Base-by-base conservation (phyloP, 2,329 filamentous ascomycete genomes). In the Rutstroemia sp. region DNA sequence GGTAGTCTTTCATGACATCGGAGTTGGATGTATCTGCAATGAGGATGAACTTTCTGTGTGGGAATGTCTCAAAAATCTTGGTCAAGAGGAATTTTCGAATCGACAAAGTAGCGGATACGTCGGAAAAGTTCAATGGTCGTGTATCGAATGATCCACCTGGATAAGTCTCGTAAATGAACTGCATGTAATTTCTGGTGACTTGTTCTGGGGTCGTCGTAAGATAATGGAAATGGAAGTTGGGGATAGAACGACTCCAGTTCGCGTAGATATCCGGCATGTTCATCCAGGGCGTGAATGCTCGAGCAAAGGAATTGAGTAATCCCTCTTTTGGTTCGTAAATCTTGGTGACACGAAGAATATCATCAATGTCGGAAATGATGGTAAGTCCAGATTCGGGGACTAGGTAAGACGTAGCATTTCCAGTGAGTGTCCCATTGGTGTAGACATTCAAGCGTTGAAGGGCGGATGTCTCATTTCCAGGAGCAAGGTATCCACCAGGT, bases 201-300 rank as follows among this genome's bases (percentile, higher is more conserved):
- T 92, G 88, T 71, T 91, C 88, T 0, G 88, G 88, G 0, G 87
- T 90, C 0, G 88, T 92, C 0, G 88, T 92, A 19, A 92, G 76
- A 72, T 92, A 92, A 72, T 91, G 87, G 74, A 91, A 92, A 69
- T 91, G 88, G 60, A 85, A 76, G 65, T 88, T 79, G 0, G 81
- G 79, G 14, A 89, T 75, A 21, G 77, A 80, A n/a, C 73, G 72
- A 1, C 80, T 83, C 87, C 87, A 91, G 66, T 90, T 88, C 62
- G 83, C 81, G 69, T 90, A 92, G 62, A 91, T 85, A 2, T 83
- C 77, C 0, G 87, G 87, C 88, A 92, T 92, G 71, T 91, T 86
- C 76, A 86, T 76, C 88, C 88, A 92, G 0, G 81, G 77, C 0
- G 76, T 79, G 68, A 88, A 92, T 0, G 85, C 76, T 4, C 81